Conservation (phyloP, 805 yeast species). For the Spathaspora arborariae region DNA sequence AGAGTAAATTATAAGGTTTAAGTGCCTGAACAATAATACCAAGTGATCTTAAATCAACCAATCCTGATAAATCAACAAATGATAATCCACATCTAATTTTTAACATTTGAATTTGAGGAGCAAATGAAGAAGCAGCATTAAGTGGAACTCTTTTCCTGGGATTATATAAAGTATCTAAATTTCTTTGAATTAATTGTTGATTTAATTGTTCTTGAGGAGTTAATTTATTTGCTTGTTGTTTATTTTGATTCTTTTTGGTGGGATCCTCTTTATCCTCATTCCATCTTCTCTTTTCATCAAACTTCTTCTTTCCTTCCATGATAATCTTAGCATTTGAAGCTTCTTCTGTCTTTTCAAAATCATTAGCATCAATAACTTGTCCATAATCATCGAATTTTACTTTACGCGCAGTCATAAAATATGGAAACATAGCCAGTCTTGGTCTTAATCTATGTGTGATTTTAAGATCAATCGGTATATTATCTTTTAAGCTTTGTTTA, state of each 20-base stretch:
- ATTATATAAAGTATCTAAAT: constrained; percentile 45
- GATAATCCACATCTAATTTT: constrained; percentile 66
- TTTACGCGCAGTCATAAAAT: constrained; percentile 37
- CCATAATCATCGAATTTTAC: constrained; percentile 86
- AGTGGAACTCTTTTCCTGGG: constrained; percentile 46
- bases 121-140: constrained; percentile 15
- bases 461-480: constrained; percentile 53
- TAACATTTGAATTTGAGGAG: constrained; percentile 26
- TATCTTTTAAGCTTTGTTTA: constrained; percentile 35
- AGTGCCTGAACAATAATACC: constrained; percentile 72
- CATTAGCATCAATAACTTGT: constrained; percentile 60
- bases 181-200: constrained; percentile 35
- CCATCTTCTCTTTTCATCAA: constrained; percentile 24
- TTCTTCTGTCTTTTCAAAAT: constrained; percentile 57
- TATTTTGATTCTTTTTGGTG: constrained; percentile 2
- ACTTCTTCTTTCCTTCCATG: constrained; percentile 35
- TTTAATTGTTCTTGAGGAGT: constrained; percentile 43
- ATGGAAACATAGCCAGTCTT: constrained; percentile 75
- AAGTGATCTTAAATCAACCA: constrained; percentile 80
- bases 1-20: constrained; percentile 70
- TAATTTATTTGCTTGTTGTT: constrained; percentile 23
- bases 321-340: constrained; percentile 31
- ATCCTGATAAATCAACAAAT: constrained; percentile 77
- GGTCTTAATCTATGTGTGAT: constrained; percentile 41
- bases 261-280: constrained; percentile 12